Percentiles rank a stretch among this genome's conserved stretches.
Conservation (phyloP, 192 early-diverging fungal species). For the Obelidium mucronatum region DNA sequence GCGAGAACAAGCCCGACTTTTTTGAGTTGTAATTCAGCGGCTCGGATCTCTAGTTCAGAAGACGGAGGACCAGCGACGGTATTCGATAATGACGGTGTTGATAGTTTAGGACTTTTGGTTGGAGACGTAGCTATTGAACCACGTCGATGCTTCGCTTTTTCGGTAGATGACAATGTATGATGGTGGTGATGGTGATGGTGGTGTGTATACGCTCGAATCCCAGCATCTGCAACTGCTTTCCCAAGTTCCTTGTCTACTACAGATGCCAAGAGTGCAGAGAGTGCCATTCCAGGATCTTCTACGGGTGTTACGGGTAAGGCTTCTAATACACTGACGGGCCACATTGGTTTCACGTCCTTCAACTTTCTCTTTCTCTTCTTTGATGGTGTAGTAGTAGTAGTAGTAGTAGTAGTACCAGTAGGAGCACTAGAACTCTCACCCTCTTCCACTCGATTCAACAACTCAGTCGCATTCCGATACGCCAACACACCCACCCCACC, state of each 20-base stretch:
- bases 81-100: slow-evolving; percentile 79
- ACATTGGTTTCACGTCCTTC: slow-evolving; percentile 7
- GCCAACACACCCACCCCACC: slow-evolving; percentile 71
- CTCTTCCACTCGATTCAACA: not conserved
- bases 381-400: too few relatives aligned
- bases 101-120: slow-evolving; percentile 79
- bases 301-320: slow-evolving; percentile 54
- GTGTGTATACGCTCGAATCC: slow-evolving; percentile 62
- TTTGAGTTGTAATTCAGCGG: slow-evolving; percentile 77
- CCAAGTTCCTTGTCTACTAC: slow-evolving; percentile 89
- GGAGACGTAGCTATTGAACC: slow-evolving; percentile 61
- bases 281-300: slow-evolving; percentile 91
- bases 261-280: slow-evolving; percentile 87
- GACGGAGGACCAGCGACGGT: slow-evolving; percentile 55
- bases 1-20: slow-evolving; percentile 90
- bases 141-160: too few relatives aligned
- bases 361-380: not conserved
- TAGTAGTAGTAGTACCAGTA: too few relatives aligned
- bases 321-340: slow-evolving; percentile 39
- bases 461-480: not conserved
- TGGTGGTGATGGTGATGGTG: slow-evolving; percentile 80
- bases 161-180: slow-evolving; percentile 86
- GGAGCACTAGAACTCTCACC: not conserved
- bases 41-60: not conserved
- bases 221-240: slow-evolving; percentile 85